These are phyloP conservation scores for Chaetomium cochliodes DNA, from an alignment of 495 filamentous ascomycete species.

Conservation along the genomic window DNA sequence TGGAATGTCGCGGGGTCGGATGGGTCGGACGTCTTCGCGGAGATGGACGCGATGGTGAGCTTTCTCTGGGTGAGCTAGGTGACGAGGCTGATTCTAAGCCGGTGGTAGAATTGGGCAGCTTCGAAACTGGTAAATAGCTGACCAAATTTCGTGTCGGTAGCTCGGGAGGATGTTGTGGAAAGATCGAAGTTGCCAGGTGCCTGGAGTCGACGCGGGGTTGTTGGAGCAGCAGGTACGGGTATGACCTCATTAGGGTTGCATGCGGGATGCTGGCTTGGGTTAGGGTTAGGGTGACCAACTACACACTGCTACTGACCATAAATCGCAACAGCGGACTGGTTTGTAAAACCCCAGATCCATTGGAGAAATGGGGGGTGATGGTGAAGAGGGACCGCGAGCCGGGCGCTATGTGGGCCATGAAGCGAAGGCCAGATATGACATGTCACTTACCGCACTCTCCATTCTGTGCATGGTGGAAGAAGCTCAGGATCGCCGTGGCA, in stretches of 20 bases:
- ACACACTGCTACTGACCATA: too few relatives aligned
- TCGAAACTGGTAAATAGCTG: neutral
- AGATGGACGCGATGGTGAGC: neutral
- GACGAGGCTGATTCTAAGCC: neutral
- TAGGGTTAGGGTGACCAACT: neutral
- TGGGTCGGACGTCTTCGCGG: neutral
- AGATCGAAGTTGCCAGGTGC: neutral
- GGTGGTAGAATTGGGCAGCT: neutral
- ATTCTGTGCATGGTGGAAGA: conserved; percentile 62
- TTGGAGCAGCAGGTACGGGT: neutral
- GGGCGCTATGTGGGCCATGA: too few relatives aligned
- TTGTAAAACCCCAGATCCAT: too few relatives aligned
- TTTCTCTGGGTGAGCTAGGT: neutral
- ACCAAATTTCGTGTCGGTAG: neutral
- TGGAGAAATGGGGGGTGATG: too few relatives aligned
- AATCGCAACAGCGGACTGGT: too few relatives aligned
- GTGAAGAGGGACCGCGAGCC: too few relatives aligned
- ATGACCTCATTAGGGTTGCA: conserved; percentile 16
- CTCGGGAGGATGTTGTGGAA: neutral
- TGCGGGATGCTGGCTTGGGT: neutral
- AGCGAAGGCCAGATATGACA: too few relatives aligned
- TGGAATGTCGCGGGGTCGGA: neutral
- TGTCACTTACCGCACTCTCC: conserved; percentile 65
- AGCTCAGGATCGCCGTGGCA: conserved; percentile 31
- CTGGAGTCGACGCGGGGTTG: neutral